phyloP scores from a whole-genome alignment of 2,329 filamentous ascomycete genomes.

The Magnaporthiopsis poae region DNA sequence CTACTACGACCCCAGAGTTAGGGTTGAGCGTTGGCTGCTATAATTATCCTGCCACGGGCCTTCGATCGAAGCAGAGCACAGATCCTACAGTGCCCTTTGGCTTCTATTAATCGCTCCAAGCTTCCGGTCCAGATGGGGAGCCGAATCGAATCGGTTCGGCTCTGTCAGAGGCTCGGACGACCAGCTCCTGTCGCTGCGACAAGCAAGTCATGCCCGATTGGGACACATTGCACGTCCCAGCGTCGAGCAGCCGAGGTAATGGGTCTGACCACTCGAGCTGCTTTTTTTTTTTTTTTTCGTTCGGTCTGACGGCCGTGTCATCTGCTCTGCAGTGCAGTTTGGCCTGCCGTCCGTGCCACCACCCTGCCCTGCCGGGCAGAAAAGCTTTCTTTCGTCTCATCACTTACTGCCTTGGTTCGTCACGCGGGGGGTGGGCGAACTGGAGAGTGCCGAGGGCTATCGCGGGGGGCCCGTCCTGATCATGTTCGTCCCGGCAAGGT shows the following conservation, averaged over 20 bases:
- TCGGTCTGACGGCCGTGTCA: not conserved
- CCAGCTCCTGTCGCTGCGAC: too few species aligned
- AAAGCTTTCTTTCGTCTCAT: not conserved
- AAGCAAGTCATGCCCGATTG: not conserved
- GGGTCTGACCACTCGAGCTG: too few species aligned
- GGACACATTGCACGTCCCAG: too few species aligned
- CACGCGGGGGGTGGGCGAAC: too few species aligned
- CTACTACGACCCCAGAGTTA: not conserved
- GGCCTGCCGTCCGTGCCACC: too few species aligned
- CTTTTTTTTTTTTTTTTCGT: too few species aligned
- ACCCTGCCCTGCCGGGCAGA: not conserved
- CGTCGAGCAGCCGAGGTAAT: too few species aligned
- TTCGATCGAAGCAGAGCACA: not conserved
- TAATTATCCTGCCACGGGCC: not conserved
- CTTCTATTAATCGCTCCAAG: not conserved
- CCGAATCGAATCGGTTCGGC: not conserved
- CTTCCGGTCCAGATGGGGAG: not conserved
- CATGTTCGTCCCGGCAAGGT: not conserved
- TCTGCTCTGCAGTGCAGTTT: too few species aligned
- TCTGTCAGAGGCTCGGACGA: not conserved
- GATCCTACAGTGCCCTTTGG: not conserved
- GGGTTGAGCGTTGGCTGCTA: not conserved
- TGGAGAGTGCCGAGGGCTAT: too few species aligned
- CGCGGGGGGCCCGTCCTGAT: too few species aligned
- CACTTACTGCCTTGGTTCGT: too few species aligned